Evolutionary conservation across 2,329 filamentous ascomycete species (phyloP).

Genomic region (Ambrosiella cleistominuta): DNA sequence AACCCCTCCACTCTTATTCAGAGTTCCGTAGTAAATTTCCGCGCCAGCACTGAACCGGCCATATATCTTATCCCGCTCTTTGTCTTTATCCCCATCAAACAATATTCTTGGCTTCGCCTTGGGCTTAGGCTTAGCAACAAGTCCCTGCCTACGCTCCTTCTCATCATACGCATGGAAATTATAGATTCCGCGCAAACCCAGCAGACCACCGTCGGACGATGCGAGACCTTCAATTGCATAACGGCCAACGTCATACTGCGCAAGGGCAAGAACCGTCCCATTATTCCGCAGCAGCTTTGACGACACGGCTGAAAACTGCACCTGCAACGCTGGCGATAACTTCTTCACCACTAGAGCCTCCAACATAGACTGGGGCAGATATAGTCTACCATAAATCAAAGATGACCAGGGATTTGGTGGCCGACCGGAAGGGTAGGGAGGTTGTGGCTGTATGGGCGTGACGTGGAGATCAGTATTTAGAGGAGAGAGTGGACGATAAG

Average conservation of each 20-base stretch:
- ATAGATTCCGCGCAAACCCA: slow-evolving; percentile 78
- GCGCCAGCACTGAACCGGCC: slow-evolving; percentile 80
- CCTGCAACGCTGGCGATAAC: slow-evolving; percentile 57
- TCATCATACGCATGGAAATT: slow-evolving; percentile 69
- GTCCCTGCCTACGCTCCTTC: slow-evolving; percentile 6
- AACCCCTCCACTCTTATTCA: slow-evolving; percentile 87
- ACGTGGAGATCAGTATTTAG: slow-evolving; percentile 15
- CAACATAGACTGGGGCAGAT: slow-evolving; percentile 67
- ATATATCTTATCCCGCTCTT: slow-evolving; percentile 45
- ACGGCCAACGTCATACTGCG: slow-evolving; percentile 70
- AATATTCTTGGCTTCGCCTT: not conserved
- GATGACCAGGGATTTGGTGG: slow-evolving; percentile 28
- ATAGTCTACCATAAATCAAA: slow-evolving; percentile 60
- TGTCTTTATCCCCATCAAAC: slow-evolving; percentile 31
- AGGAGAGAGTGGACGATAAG: slow-evolving; percentile 57
- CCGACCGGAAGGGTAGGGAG: slow-evolving; percentile 14
- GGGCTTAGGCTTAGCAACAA: not conserved
- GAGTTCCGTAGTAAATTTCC: slow-evolving; percentile 84
- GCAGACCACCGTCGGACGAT: slow-evolving; percentile 76
- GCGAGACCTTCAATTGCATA: slow-evolving; percentile 83
- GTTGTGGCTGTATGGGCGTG: not conserved
- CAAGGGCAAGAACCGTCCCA: slow-evolving; percentile 53
- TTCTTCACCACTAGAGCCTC: slow-evolving; percentile 73
- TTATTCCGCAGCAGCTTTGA: slow-evolving; percentile 54
- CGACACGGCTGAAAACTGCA: slow-evolving; percentile 66